These are phyloP conservation scores for Amniculicola lignicola DNA, from an alignment of 495 filamentous ascomycete species.

Conservation along the genomic window DNA sequence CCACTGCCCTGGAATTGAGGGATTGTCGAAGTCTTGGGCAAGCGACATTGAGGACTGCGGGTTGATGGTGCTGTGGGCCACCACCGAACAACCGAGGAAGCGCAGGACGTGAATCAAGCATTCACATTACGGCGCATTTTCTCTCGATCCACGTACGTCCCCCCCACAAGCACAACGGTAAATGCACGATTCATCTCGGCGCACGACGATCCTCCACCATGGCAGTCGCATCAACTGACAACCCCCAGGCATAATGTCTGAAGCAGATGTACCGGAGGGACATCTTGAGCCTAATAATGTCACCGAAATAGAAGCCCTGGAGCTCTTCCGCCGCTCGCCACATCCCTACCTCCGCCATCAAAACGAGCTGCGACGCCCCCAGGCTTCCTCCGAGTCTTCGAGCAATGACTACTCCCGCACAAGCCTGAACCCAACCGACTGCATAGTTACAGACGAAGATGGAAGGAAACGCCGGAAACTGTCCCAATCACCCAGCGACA, in stretches of 20 bases:
- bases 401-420: slow-evolving; percentile 9
- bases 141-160: no score
- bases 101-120: no score
- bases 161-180: no score
- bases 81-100: no score
- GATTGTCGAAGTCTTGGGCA: no score
- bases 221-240: background rate
- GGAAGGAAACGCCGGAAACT: slow-evolving; percentile 20
- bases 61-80: no score
- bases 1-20: slow-evolving; percentile 1
- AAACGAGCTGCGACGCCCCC: slow-evolving; percentile 47
- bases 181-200: no score
- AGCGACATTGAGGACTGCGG: no score
- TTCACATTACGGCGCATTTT: no score
- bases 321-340: slow-evolving; percentile 63
- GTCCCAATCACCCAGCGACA: slow-evolving; percentile 62
- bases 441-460: slow-evolving; percentile 22
- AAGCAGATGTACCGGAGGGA: background rate
- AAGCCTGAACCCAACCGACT: slow-evolving; percentile 10
- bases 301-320: slow-evolving; percentile 18
- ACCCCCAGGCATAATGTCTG: background rate
- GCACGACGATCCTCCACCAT: background rate
- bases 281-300: slow-evolving; percentile 1
- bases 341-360: slow-evolving; percentile 68
- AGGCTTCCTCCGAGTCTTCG: slow-evolving; percentile 27